Base-by-base conservation (phyloP, 768 basidiomycete genomes). In the Coprinopsis cinerea region DNA sequence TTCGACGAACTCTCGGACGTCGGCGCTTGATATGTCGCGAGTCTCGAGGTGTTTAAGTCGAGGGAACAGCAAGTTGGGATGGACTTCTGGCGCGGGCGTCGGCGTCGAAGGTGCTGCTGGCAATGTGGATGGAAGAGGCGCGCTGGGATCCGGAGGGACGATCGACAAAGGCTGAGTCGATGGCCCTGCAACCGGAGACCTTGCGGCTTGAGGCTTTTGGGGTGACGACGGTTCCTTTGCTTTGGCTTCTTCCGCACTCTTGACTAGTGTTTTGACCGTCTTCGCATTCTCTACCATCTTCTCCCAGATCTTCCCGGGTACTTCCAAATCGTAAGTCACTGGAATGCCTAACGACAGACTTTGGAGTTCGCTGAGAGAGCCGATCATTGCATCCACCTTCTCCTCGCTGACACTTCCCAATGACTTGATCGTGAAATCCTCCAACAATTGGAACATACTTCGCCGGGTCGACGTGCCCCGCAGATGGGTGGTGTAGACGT, bases 381-480 rank as follows among this genome's bases (percentile, higher is more conserved):
- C 63, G 48, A 78, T 72, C 58, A 85, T 66, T 6, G 48, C 50
- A 27, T 70, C 61, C 14, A 46, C 17, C 23, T 69, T 53, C 23
- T 63, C 62, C 0, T 56, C 47, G 17, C 48, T 26, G 45, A 65
- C 62, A 57, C 77, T 79, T 0, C 73, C 73, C 35, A 85, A 64
- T 14, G 72, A 72, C 1, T 68, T 59, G 35, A 88, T 61, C 59
- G 80, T 79, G 44, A 87, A 67, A 49, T 68, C 63, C 46, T 77
- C 68, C 41, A 88, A 61, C 14, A 69, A 68, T 14, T 63, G 64
- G 35, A 86, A 70, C 9, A 82, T 46, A 13, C 75, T 74, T 48
- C 72, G 69, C 17, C 51, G 35, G 45, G 25, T 47, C 14, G 61
- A 61, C 40, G 68, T 67, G 9, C 67, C 66, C 3, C 67, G 65